Conservation (phyloP, 495 filamentous ascomycete genomes). For the Hyaloscypha bicolor region DNA sequence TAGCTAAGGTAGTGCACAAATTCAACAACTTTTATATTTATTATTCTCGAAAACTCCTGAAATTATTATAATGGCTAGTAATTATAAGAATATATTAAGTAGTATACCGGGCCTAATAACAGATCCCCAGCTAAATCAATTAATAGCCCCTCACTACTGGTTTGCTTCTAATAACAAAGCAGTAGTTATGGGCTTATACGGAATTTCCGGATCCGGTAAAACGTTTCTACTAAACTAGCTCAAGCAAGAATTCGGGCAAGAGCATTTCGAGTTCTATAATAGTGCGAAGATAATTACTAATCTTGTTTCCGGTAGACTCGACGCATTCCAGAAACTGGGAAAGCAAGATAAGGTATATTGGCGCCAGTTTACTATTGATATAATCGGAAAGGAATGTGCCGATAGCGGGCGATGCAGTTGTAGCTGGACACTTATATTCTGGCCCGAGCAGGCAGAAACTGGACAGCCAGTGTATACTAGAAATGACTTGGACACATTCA, state of each 20-base stretch:
- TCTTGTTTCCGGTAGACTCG: slow-evolving; percentile 52
- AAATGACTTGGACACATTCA: slow-evolving; percentile 52
- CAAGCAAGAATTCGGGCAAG: slow-evolving; percentile 38
- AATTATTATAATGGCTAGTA: not conserved
- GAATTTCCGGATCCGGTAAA: slow-evolving; percentile 64
- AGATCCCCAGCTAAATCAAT: slow-evolving; percentile 29
- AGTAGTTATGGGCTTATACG: slow-evolving; percentile 60
- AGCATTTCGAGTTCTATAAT: slow-evolving; percentile 53
- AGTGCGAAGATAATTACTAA: slow-evolving; percentile 53
- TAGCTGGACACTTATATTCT: slow-evolving; percentile 67
- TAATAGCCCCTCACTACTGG: slow-evolving; percentile 13
- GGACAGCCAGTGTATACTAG: slow-evolving; percentile 44
- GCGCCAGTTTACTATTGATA: slow-evolving; percentile 52
- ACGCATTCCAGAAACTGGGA: slow-evolving; percentile 48
- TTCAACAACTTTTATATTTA: not conserved
- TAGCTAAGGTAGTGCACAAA: too few species aligned
- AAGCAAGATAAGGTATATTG: slow-evolving; percentile 43
- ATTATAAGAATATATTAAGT: slow-evolving; percentile 28
- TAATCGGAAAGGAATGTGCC: slow-evolving; percentile 44
- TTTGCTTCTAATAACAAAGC: slow-evolving; percentile 26
- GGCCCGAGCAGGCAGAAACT: slow-evolving; percentile 44
- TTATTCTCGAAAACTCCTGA: not conserved
- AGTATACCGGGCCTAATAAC: slow-evolving; percentile 28
- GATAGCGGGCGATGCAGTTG: slow-evolving; percentile 46
- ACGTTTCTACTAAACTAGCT: slow-evolving; percentile 50